Conservation (phyloP, 805 yeast genomes). For the Vanderwaltozyma yarrowii region DNA sequence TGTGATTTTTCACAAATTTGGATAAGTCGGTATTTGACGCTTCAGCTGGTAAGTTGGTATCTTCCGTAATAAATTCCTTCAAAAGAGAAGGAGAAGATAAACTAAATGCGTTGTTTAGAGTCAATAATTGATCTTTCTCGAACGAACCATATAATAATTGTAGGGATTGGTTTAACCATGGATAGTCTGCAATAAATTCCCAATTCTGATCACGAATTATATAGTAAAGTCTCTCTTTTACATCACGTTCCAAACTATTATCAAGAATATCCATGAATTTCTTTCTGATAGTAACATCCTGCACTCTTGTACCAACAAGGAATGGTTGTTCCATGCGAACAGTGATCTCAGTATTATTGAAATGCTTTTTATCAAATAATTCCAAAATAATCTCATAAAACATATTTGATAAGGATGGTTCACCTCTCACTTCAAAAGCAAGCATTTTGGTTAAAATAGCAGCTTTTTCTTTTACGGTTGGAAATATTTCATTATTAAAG, state of each 20-base stretch:
- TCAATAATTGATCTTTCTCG: slow-evolving; percentile 39
- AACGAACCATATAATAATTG: slow-evolving; percentile 78
- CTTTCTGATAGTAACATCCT: slow-evolving; percentile 63
- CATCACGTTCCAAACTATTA: slow-evolving; percentile 65
- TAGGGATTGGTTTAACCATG: slow-evolving; percentile 90
- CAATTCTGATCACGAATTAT: slow-evolving; percentile 93
- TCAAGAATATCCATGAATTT: slow-evolving; percentile 72
- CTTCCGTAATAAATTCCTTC: slow-evolving; percentile 9
- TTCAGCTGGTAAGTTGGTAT: slow-evolving; percentile 7
- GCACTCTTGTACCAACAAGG: slow-evolving; percentile 80
- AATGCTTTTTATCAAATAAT: slow-evolving; percentile 69
- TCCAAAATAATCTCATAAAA: slow-evolving; percentile 82
- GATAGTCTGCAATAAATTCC: slow-evolving; percentile 88
- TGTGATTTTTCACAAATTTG: slow-evolving; percentile 28
- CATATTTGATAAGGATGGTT: slow-evolving; percentile 61
- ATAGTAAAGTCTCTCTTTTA: slow-evolving; percentile 71
- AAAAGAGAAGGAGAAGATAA: slow-evolving; percentile 35
- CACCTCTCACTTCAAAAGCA: slow-evolving; percentile 83
- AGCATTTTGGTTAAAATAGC: slow-evolving; percentile 89
- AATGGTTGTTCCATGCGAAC: slow-evolving; percentile 96
- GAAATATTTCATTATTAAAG: slow-evolving; percentile 77
- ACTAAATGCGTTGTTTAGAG: slow-evolving; percentile 39
- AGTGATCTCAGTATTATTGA: slow-evolving; percentile 78
- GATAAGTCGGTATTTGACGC: slow-evolving; percentile 13
- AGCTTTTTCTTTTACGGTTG: slow-evolving; percentile 92